These are phyloP conservation scores for Yueomyces sinensis DNA, from an alignment of 805 yeast genomes.

Conservation along the genomic window DNA sequence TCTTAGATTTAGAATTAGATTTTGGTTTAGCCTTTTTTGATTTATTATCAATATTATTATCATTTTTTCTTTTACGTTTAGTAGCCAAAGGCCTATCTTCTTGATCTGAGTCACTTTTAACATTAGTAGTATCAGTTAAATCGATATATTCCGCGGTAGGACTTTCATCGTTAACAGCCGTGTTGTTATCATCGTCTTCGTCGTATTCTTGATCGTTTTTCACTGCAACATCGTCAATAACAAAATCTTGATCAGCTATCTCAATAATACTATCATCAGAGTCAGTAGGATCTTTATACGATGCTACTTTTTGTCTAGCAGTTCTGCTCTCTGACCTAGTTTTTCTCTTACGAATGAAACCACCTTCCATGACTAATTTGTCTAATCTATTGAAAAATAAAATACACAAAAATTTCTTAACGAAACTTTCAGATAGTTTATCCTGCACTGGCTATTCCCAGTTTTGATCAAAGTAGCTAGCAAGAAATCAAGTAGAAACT, in stretches of 20 bases:
- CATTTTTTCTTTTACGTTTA: background rate
- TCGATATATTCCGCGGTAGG: no score
- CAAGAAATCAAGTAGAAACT: no score
- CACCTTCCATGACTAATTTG: constrained; percentile 16
- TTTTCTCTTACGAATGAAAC: constrained; percentile 14
- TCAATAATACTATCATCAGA: constrained; percentile 3
- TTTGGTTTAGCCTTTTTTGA: constrained; percentile 8
- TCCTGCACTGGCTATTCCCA: background rate
- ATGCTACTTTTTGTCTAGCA: constrained; percentile 9
- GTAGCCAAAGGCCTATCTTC: constrained; percentile 11
- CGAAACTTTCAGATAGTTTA: background rate
- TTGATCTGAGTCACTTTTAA: constrained; percentile 15
- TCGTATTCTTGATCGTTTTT: constrained; percentile 7
- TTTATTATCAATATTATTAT: no score
- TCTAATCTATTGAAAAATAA: no score
- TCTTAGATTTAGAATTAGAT: constrained; percentile 6
- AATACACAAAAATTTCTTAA: no score
- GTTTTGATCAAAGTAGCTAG: background rate
- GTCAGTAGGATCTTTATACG: constrained; percentile 22
- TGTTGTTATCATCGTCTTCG: constrained; percentile 8
- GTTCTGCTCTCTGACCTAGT: constrained; percentile 17
- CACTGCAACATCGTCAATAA: background rate
- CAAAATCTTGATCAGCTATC: background rate
- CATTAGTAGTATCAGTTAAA: constrained; percentile 3
- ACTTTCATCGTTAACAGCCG: constrained; percentile 3